Evolutionary conservation across 176 grass and related monocot genomes (phyloP).

Genomic region (Oryza punctata): DNA sequence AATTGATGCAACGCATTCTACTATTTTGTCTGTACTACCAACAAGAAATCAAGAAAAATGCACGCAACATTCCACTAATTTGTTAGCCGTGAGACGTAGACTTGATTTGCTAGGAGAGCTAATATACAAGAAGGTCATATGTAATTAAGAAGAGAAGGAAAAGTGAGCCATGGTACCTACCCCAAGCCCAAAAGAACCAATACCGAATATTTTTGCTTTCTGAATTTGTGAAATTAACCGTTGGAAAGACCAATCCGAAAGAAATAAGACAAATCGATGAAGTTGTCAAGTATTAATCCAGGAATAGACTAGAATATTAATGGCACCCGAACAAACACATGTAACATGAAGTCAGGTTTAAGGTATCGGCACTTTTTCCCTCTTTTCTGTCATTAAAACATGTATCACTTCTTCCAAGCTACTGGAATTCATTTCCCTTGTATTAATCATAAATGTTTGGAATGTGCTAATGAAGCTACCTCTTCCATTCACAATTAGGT

Average conservation of each 20-base stretch:
- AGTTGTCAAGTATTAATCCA: not conserved
- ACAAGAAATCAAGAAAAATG: slow-evolving; percentile 20
- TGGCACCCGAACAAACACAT: slow-evolving; percentile 1
- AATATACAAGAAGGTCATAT: not conserved
- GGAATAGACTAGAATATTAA: not conserved
- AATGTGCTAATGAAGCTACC: slow-evolving; percentile 14
- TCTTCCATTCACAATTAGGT: no score
- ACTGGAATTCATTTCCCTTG: not conserved
- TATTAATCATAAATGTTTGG: not conserved
- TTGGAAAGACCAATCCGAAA: not conserved
- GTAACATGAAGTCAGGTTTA: slow-evolving; percentile 29
- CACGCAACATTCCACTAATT: not conserved
- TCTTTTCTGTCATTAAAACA: not conserved
- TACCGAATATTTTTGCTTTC: not conserved
- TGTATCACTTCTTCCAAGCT: not conserved
- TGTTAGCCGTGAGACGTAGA: not conserved
- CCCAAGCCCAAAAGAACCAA: slow-evolving; percentile 13
- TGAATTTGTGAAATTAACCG: slow-evolving; percentile 16
- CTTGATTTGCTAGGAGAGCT: slow-evolving; percentile 2
- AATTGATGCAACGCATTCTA: not conserved
- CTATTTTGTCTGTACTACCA: not conserved
- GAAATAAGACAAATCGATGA: not conserved
- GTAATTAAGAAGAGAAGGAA: slow-evolving; percentile 11
- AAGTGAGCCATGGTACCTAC: not conserved
- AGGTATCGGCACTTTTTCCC: not conserved